Evolutionary conservation across 768 basidiomycete genomes (phyloP).

Genomic region (Boletus tomentosulus): DNA sequence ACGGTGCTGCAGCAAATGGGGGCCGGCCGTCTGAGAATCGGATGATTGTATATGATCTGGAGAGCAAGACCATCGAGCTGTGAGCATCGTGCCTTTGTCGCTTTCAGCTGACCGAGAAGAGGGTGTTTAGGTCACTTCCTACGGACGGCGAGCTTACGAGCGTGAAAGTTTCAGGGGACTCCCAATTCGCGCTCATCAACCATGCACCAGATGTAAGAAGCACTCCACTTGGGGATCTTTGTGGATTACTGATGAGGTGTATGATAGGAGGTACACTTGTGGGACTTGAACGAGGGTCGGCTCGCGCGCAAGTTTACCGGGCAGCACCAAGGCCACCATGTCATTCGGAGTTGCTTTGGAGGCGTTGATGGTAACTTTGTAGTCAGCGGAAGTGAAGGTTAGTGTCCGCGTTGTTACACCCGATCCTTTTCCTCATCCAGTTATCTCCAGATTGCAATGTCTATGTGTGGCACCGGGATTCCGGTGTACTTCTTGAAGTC

Average conservation of each 20-base stretch:
- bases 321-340: slow-evolving; percentile 77
- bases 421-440: slow-evolving; percentile 8
- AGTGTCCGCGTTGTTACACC: slow-evolving; percentile 15
- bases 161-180: slow-evolving; percentile 82
- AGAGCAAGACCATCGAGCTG: slow-evolving; percentile 63
- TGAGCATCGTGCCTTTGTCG: slow-evolving; percentile 38
- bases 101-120: slow-evolving; percentile 7
- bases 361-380: slow-evolving; percentile 86
- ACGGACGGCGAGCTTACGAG: slow-evolving; percentile 83
- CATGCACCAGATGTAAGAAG: slow-evolving; percentile 78
- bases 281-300: slow-evolving; percentile 69
- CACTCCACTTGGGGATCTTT: background rate
- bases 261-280: slow-evolving; percentile 80
- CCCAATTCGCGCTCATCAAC: slow-evolving; percentile 81
- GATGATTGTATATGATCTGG: slow-evolving; percentile 75
- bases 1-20: slow-evolving; percentile 31
- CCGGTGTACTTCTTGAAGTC: slow-evolving; percentile 79
- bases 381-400: slow-evolving; percentile 94
- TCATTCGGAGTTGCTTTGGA: slow-evolving; percentile 93
- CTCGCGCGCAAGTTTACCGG: slow-evolving; percentile 81
- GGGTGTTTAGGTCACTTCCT: slow-evolving; percentile 49
- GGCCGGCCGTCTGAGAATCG: slow-evolving; percentile 46
- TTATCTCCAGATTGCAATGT: slow-evolving; percentile 75
- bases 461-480: slow-evolving; percentile 93
- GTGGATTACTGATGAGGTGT: slow-evolving; percentile 7